Base-by-base conservation (phyloP, 2,329 filamentous ascomycete species). In the Pseudovirgaria hyperparasitica region DNA sequence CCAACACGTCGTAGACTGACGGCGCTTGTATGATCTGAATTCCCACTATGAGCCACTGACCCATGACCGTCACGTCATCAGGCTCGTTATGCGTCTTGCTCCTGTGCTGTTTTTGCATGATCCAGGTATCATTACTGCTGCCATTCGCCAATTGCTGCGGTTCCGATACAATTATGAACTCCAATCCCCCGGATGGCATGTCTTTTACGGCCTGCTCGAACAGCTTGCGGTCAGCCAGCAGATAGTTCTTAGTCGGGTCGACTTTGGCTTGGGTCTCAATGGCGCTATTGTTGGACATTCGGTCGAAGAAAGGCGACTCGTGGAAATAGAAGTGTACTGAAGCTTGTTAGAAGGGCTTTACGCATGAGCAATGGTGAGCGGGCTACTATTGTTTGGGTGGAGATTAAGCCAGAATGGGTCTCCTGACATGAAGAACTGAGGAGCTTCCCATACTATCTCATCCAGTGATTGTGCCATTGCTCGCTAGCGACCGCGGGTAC, bases 241-340 rank as follows among this genome's bases (percentile, higher is more conserved):
- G 55, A 26, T 62, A 52, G 30, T 60, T 60, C 33, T 64, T 55
- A 21, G 57, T 51, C 34, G 60, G 55, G 33, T 68, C 62, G 35
- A 55, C 56, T 32, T 52, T 58, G 9, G 62, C 57, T 42, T 73
- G 69, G 14, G 58, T 57, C 35, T 65, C 52, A 7, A 68, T 58
- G 35, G 65, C 63, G 29, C 38, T 42, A 50, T 76, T 76, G 48
- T 74, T 74, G 33, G 65, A 71, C 9, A 59, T 63, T 14, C 55
- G 50, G 34, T 76, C 72, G 47, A 72, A 75, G 56, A 73, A 76
- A n/a, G 68, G 69, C 2, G 69, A 72, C 38, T 67, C 59, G 30
- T 60, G 59, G 44, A 77, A 73, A 49, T 76, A 76, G 42, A 67
- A 70, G 29, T 74, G 62, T 22, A 76, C 60, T 70, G 20, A 26